Base-by-base conservation (phyloP, 202 grass and related monocot genomes). In the Dendrocalamus latiflorus region DNA sequence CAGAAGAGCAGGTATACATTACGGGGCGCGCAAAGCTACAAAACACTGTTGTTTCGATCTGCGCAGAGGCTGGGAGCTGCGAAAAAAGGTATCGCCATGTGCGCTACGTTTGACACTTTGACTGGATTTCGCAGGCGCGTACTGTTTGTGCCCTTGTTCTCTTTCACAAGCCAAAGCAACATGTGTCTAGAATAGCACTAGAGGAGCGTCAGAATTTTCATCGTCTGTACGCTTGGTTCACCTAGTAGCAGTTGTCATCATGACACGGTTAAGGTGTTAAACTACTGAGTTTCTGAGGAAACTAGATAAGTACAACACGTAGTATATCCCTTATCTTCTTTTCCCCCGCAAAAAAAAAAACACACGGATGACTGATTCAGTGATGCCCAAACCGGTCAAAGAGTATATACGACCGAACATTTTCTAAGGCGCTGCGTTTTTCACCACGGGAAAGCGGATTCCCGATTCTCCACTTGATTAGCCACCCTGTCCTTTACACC, bases 401-500 rank as follows among this genome's bases (percentile, higher is more conserved):
- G 59, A 9, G 18, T 68, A 72, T 48, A 18, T 72, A 18, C 43
- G 60, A 50, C 2, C 17, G 45, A 39, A 16, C 76, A 65, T 49
- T 63, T 65, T 21, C 10, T 65, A 78, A 9, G 26, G 74, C 15
- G n/a, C 30, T 25, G n/a, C n/a, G n/a, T n/a, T n/a, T n/a, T n/a
- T n/a, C n/a, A n/a, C n/a, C n/a, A n/a, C n/a, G n/a, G n/a, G n/a
- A n/a, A n/a, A 74, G 57, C 9, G 26, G 57, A 24, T 22, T 15
- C 16, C 65, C 17, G 15, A 48, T 60, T 37, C 69, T 53, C 43
- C 68, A 21, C 34, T 39, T 18, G 57, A 64, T n/a, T 9, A 26
- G 57, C 28, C 41, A 73, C 39, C 56, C 58, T 54, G 45, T 38
- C 68, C 70, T 83, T 55, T 55, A 66, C 81, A 83, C 37, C 70